Conservation (phyloP, 306 rosid genomes). For the Fagus crenata region DNA sequence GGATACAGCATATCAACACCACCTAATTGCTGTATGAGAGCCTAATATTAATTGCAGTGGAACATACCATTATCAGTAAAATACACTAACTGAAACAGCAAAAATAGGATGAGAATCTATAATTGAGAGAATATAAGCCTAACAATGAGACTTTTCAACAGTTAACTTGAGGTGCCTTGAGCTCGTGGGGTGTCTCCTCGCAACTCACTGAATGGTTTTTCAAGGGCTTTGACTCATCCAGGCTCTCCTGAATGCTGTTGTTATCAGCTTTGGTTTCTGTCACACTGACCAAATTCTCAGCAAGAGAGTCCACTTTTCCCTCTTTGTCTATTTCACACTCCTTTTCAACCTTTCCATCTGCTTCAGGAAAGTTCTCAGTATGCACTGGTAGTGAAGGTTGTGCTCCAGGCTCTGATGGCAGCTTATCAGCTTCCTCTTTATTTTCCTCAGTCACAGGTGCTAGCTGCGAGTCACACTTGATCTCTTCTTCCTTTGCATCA, state of each 20-base stretch:
- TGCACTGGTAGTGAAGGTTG: not conserved
- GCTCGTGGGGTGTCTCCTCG: conserved; percentile 14
- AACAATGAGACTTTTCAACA: not conserved
- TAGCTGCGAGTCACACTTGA: not conserved
- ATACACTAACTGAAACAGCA: not conserved
- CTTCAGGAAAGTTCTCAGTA: not conserved
- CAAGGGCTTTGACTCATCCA: conserved; percentile 6
- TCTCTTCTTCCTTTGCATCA: not conserved
- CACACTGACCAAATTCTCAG: not conserved
- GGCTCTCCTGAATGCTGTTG: not conserved
- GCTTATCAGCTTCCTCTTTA: conserved; percentile 4
- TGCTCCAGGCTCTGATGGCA: not conserved
- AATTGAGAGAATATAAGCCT: not conserved
- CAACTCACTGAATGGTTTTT: not conserved
- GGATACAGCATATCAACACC: not conserved
- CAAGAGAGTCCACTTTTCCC: not conserved
- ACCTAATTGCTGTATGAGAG: not conserved
- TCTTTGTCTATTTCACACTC: not conserved
- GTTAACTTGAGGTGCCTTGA: not conserved
- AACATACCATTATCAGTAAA: conserved; percentile 18
- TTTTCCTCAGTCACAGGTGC: not conserved
- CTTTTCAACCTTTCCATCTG: conserved; percentile 7
- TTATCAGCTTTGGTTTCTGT: not conserved
- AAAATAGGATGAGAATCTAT: not conserved
- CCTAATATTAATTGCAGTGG: conserved; percentile 5